Evolutionary conservation across 441 rosid genomes (phyloP).

Genomic region (Erodium chrysanthum): DNA sequence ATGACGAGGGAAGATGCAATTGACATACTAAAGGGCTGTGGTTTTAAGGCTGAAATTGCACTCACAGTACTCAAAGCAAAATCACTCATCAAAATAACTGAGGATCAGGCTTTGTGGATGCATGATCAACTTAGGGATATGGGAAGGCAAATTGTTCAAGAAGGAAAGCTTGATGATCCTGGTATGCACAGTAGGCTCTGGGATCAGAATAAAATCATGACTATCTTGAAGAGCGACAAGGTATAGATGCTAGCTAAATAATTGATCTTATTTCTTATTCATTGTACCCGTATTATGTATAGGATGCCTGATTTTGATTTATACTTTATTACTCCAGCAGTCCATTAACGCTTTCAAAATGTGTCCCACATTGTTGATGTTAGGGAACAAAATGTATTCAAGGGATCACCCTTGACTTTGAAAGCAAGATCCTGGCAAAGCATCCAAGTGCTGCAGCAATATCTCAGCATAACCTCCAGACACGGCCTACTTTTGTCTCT

Average conservation of each 20-base stretch:
- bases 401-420: constrained; percentile 41
- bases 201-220: constrained; percentile 37
- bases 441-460: constrained; percentile 10
- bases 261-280: neutral
- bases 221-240: constrained; percentile 30
- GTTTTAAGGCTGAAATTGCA: constrained; percentile 31
- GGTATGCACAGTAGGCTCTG: constrained; percentile 47
- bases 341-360: no score
- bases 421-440: constrained; percentile 17
- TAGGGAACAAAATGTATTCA: constrained; percentile 44
- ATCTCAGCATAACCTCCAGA: constrained; percentile 9
- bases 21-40: constrained; percentile 42
- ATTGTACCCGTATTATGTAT: neutral
- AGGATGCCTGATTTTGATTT: neutral
- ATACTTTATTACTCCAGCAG: neutral
- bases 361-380: neutral
- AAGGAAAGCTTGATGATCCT: constrained; percentile 24
- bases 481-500: constrained; percentile 16
- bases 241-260: constrained; percentile 20
- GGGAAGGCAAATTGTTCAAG: constrained; percentile 44
- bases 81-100: constrained; percentile 38
- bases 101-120: constrained; percentile 35
- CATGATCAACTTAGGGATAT: constrained; percentile 64
- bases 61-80: constrained; percentile 33
- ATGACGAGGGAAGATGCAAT: constrained; percentile 33